These are phyloP conservation scores for Achlya hypogyna DNA, from an alignment of 352 stramenopile species.

Conservation along the genomic window DNA sequence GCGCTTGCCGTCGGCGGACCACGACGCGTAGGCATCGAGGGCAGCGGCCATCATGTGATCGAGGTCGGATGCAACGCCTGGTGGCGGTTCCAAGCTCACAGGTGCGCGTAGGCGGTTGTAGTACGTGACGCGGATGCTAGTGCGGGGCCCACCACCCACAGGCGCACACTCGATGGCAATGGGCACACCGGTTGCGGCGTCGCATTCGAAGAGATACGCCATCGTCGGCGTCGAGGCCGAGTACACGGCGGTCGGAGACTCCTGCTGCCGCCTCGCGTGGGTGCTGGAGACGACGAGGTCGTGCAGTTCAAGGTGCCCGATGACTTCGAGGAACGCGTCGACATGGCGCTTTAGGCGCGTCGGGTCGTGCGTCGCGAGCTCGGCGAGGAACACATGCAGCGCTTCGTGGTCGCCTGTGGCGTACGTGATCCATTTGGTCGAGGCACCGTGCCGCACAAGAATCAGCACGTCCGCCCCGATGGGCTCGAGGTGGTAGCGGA, in stretches of 20 bases:
- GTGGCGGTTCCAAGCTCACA: neutral
- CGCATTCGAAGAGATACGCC: neutral
- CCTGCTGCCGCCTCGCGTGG: neutral
- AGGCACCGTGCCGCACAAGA: neutral
- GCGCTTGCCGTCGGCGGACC: conserved; percentile 11
- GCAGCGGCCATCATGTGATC: neutral
- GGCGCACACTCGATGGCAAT: neutral
- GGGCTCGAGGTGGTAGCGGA: neutral
- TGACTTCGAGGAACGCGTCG: neutral
- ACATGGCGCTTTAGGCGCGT: neutral
- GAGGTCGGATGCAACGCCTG: neutral
- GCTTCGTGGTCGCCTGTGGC: neutral
- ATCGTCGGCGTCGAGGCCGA: neutral
- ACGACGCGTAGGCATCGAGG: neutral
- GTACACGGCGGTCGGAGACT: neutral
- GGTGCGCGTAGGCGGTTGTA: neutral
- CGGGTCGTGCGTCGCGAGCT: neutral
- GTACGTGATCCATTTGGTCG: conserved; percentile 6
- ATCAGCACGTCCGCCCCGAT: neutral
- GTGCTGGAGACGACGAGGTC: neutral
- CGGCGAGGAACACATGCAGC: neutral
- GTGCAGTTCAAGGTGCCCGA: too few relatives aligned
- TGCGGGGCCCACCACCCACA: neutral
- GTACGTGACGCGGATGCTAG: neutral
- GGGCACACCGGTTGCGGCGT: neutral